phyloP scores from a whole-genome alignment of 192 early-diverging fungal genomes.

The Gonapodya sp. region DNA sequence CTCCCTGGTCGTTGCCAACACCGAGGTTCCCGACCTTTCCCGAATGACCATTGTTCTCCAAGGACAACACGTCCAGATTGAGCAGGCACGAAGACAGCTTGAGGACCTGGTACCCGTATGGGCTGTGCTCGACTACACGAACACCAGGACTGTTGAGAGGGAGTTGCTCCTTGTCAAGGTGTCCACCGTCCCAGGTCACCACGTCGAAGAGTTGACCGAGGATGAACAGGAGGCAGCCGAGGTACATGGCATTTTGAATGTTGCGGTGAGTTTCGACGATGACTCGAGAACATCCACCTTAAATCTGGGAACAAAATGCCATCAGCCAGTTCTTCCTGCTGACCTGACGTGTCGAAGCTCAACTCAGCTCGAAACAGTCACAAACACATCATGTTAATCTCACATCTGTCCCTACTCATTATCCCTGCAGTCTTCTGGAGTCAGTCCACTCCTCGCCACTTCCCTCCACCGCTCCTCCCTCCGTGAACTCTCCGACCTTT shows the following conservation, averaged over 20 bases:
- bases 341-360: too few relatives aligned
- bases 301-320: too few relatives aligned
- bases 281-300: too few relatives aligned
- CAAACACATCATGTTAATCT: too few relatives aligned
- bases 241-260: background rate
- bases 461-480: slow-evolving; percentile 66
- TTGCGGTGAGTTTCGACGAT: background rate
- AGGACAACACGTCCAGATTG: slow-evolving; percentile 70
- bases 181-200: slow-evolving; percentile 62
- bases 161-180: slow-evolving; percentile 92
- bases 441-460: slow-evolving; percentile 39
- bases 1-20: slow-evolving; percentile 90
- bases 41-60: slow-evolving; percentile 95
- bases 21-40: slow-evolving; percentile 83
- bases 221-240: slow-evolving; percentile 6
- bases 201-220: slow-evolving; percentile 35
- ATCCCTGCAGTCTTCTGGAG: background rate
- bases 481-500: slow-evolving; percentile 70
- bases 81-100: slow-evolving; percentile 88
- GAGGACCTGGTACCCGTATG: slow-evolving; percentile 96
- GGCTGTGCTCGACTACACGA: slow-evolving; percentile 95
- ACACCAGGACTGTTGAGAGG: slow-evolving; percentile 77
- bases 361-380: too few relatives aligned
- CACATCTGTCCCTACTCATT: background rate
- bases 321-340: too few relatives aligned